Evolutionary conservation across 2,329 filamentous ascomycete genomes (phyloP).

Genomic region (Talaromyces funiculosus): DNA sequence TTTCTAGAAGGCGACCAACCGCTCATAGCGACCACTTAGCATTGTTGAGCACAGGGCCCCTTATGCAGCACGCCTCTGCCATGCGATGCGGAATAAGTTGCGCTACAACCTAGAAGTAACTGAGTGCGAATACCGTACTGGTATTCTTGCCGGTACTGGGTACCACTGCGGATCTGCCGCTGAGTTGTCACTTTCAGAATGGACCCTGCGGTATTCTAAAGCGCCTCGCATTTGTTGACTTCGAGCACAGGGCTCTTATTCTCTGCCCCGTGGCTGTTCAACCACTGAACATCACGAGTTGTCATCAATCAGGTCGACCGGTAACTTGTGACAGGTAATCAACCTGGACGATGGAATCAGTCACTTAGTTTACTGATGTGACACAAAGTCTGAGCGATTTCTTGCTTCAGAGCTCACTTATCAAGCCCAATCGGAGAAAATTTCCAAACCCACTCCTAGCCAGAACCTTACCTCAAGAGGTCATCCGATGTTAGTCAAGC

Average conservation of each 20-base stretch:
- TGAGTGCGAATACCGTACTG: not conserved
- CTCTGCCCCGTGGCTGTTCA: not conserved
- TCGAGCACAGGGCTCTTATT: not conserved
- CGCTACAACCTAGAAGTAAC: not conserved
- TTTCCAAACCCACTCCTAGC: not conserved
- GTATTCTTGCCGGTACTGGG: not conserved
- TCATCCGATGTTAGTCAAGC: not conserved
- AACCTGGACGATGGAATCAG: not conserved
- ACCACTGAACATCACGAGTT: not conserved
- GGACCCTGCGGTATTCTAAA: not conserved
- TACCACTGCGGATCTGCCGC: conserved; percentile 2
- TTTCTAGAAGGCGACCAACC: conserved; percentile 10
- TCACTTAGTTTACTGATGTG: not conserved
- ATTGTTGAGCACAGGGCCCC: not conserved
- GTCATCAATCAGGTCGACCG: not conserved
- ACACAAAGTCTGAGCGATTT: conserved; percentile 7
- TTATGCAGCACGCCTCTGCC: conserved; percentile 8
- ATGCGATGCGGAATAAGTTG: not conserved
- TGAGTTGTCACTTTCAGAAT: conserved; percentile 4
- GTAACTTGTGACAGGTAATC: not conserved
- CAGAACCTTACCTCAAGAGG: not conserved
- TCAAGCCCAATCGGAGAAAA: conserved; percentile 8
- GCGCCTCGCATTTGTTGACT: not conserved
- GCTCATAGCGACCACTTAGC: not conserved
- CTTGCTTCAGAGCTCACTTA: not conserved